These are phyloP conservation scores for Schoenoplectus tabernaemontani DNA, from an alignment of 202 grass and related monocot genomes.

Conservation along the genomic window DNA sequence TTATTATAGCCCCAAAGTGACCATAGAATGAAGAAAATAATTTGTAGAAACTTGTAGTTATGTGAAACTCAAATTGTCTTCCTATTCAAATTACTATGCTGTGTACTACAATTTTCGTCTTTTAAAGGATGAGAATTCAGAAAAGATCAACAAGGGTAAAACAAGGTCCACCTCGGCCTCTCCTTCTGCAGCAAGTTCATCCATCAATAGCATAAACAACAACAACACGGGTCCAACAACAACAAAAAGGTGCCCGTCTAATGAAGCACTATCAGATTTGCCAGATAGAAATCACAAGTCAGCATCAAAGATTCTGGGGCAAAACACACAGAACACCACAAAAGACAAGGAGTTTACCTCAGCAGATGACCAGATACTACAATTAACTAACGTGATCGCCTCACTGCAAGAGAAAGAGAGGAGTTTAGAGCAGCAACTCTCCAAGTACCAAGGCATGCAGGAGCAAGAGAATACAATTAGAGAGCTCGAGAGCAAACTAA, in stretches of 20 bases:
- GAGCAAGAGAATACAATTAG: slow-evolving; percentile 19
- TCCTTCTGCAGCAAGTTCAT: slow-evolving; percentile 29
- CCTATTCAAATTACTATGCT: neutral
- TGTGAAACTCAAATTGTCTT: neutral
- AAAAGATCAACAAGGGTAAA: slow-evolving; percentile 48
- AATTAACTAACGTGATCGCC: slow-evolving; percentile 9
- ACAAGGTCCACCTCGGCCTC: neutral
- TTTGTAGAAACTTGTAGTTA: neutral
- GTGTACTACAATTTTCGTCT: neutral
- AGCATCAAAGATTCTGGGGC: slow-evolving; percentile 15
- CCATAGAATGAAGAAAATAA: neutral
- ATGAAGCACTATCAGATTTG: slow-evolving; percentile 31
- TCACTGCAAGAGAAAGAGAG: slow-evolving; percentile 17
- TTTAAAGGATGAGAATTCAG: slow-evolving; percentile 50
- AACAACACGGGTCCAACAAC: slow-evolving; percentile 23
- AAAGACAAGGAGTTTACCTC: neutral
- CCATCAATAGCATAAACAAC: slow-evolving; percentile 24
- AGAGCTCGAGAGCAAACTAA: slow-evolving; percentile 27
- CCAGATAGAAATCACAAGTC: slow-evolving; percentile 56
- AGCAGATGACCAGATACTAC: slow-evolving; percentile 6
- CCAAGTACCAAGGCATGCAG: slow-evolving; percentile 8
- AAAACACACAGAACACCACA: neutral
- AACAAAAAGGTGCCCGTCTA: slow-evolving; percentile 27
- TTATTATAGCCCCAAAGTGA: neutral
- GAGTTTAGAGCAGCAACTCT: slow-evolving; percentile 16